Evolutionary conservation across 148 eudicot species (phyloP), one percentile per base, ranked within the genome.

Genomic region (Fagopyrum esculentum): DNA sequence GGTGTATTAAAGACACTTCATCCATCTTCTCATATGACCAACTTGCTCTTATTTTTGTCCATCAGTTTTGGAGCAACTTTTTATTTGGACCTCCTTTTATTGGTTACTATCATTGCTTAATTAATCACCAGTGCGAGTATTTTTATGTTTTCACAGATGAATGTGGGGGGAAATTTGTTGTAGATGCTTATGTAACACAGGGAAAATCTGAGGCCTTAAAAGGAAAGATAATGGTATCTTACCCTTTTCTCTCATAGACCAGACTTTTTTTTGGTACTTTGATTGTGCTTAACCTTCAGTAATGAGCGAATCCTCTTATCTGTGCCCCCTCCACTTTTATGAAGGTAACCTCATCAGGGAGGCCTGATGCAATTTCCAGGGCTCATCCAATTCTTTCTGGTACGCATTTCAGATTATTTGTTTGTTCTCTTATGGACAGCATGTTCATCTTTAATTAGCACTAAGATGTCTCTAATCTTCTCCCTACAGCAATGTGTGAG

Each of bases 261-360:
- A 63, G 29, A 68, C 49, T 4, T 40, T 45, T 76, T 50, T 6
- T 64, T n/a, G n/a, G 35, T 30, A 26, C 50, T 16, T 69, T 46
- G 51, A 54, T 69, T 15, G 45, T 61, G 54, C 46, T 45, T 54
- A 17, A 12, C 17, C 45, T 16, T 50, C 4, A 4, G 49, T 56
- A 7, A 52, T 15, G 45, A 61, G 48, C 45, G 11, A 45, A 74
- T 71, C 43, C 35, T 10, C 35, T 54, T 6, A 10, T 75, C 52
- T 43, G 44, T 69, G 69, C 69, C 76, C 69, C 74, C 54, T 4
- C 55, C 30, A 66, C 52, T 49, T 49, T 47, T 79, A 13, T 81
- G 71, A 70, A 93, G 98, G 81, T 91, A 71, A 76, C 85, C 73
- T 80, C 97, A 52, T 89, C 98, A 49, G 97, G 98, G 85, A 83